Evolutionary conservation across 345 rosid genomes (phyloP), one percentile per base, ranked within the genome.

Genomic region (Corchorus olitorius): DNA sequence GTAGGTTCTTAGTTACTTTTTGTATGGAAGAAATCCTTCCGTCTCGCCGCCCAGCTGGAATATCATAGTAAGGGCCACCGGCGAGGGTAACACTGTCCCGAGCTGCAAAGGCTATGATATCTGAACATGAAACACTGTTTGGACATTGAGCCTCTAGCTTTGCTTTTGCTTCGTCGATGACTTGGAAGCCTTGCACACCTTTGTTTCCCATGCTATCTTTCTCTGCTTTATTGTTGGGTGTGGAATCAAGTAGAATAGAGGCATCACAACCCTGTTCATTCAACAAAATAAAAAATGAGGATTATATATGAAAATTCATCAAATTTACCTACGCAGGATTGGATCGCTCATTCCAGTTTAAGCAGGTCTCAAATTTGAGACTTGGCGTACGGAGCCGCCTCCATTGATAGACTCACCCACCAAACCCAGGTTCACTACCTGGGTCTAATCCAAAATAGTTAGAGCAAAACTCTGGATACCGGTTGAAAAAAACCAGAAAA

Each of bases 241-340:
- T 49, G 54, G 55, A 68, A 72, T 94, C 97, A 72, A 90, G 72
- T 2, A 89, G 91, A 45, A 92, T 75, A 10, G 90, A 92, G 70
- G 86, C 98, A 81, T 92, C 97, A 66, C 97, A 92, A 0, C 97
- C 98, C 95, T 90, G 14, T 20, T 27, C 27, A 27, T 27, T 27
- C 27, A 27, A 27, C 27, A 27, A 27, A 27, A n/a, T n/a, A n/a
- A 27, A 27, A 27, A 27, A 27, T 27, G 27, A 27, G 27, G 27
- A 27, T 27, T 27, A 27, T 27, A 27, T 27, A 27, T 27, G 27
- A 27, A 27, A 27, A 27, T 27, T 27, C 27, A 27, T 27, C 27
- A 27, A 27, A 27, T 27, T 27, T 27, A 27, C 27, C 27, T 0
- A 27, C 27, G 27, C 27, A 1, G 27, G 27, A 27, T 27, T 0